Evolutionary conservation across 257 asterid species (phyloP).

Genomic region (Lycium ferocissimum): DNA sequence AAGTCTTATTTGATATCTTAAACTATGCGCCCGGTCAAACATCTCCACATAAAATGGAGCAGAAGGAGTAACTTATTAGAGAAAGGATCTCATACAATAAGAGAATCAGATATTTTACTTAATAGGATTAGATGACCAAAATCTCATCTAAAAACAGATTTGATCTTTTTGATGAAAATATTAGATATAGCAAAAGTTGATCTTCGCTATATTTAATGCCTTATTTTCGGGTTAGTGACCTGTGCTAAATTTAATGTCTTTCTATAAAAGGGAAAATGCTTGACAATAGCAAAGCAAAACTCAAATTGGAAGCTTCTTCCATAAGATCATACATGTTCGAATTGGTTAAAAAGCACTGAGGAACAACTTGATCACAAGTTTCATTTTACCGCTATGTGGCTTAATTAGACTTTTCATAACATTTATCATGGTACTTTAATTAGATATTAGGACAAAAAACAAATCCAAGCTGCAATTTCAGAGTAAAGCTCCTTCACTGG

Average conservation of each 20-base stretch:
- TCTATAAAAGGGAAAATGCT: not conserved
- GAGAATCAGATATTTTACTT: not conserved
- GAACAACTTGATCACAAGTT: not conserved
- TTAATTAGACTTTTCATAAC: not conserved
- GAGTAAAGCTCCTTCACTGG: not conserved
- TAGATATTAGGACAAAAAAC: constrained; percentile 7
- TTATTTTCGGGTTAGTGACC: not conserved
- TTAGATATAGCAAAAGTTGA: not conserved
- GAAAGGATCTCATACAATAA: constrained; percentile 13
- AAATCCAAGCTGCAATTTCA: not conserved
- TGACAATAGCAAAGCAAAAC: not conserved
- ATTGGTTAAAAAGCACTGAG: not conserved
- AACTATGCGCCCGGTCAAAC: not conserved
- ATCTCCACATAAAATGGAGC: not conserved
- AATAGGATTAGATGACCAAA: not conserved
- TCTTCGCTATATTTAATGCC: not conserved
- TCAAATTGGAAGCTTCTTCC: not conserved
- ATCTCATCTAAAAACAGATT: not conserved
- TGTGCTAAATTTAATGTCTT: not conserved
- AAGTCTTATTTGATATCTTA: not conserved
- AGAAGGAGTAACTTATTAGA: not conserved
- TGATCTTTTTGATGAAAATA: not conserved
- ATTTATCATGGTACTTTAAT: not conserved
- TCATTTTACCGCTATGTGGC: not conserved
- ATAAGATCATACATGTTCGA: not conserved